Evolutionary conservation across 2,329 filamentous ascomycete genomes (phyloP), one percentile per base, ranked within the genome.

Genomic region (Pyrenophora graminea): DNA sequence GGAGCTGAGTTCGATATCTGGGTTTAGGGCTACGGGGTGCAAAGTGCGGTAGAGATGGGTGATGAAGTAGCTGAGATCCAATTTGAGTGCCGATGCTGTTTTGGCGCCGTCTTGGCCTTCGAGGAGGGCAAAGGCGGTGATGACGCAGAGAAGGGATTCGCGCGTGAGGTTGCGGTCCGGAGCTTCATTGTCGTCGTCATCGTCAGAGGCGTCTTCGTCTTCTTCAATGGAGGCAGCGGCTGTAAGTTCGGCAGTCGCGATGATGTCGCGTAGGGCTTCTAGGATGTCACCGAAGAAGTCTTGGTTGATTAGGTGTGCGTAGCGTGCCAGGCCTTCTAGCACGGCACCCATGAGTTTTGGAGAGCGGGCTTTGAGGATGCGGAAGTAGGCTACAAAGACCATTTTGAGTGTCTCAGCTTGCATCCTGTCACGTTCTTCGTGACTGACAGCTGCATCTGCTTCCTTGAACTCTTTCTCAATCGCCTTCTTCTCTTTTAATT

Each of bases 241-340:
- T 13, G 65, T 70, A n/a, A 76, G 68, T 50, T 79, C 73, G 45
- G 89, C 88, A 61, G 92, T 85, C 3, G 85, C 84, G 64, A 97
- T 93, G 38, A 99, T 83, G 58, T 99, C 94, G 73, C 96, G 95
- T 33, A 99, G 80, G 0, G 91, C 93, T 75, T 97, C 94, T 9
- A 99, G 83, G 25, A 99, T 81, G 69, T 99, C 94, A 23, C 93
- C 94, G 66, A 99, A 99, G 79, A 99, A 97, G 70, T 99, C 91
- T 69, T 99, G 91, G 77, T 99, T 99, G 80, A 99, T 99, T 53
- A 99, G 82, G 71, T 97, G 94, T 3, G 92, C 87, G 70, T 96
- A 99, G 69, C 91, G 91, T 43, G 93, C 92, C 18, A 99, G 79
- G 23, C 94, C 94, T 77, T 97, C 94, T 4, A 99, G 82, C 0